Percentiles rank a stretch among this genome's conserved stretches.
These are phyloP conservation scores for Russula ochroleuca DNA, from an alignment of 768 basidiomycete species.

Conservation along the genomic window DNA sequence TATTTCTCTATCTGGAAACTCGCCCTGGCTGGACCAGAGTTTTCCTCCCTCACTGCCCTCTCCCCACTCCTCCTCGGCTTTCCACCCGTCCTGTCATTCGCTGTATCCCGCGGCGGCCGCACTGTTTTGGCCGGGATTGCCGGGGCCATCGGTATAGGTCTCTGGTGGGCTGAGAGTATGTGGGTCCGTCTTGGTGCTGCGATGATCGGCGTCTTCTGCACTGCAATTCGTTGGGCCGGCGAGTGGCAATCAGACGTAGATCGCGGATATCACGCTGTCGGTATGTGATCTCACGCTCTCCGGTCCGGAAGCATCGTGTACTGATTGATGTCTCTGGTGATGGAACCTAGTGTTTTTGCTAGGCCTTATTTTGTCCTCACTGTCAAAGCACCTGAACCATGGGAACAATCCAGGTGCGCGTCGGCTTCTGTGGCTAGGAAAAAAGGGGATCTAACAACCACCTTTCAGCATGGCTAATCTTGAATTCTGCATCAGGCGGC, in stretches of 20 bases:
- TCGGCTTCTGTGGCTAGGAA: background rate
- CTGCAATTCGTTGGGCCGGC: slow-evolving; percentile 20
- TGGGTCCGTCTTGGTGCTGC: slow-evolving; percentile 25
- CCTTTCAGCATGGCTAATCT: slow-evolving; percentile 69
- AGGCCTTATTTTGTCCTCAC: slow-evolving; percentile 60
- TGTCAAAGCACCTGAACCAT: slow-evolving; percentile 74
- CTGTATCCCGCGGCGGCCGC: slow-evolving; percentile 17
- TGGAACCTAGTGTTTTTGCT: slow-evolving; percentile 50
- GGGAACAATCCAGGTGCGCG: slow-evolving; percentile 70
- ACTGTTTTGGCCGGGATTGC: slow-evolving; percentile 12
- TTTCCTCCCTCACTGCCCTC: slow-evolving; percentile 65
- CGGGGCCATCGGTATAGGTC: slow-evolving; percentile 18
- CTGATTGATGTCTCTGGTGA: background rate
- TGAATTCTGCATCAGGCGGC: slow-evolving; percentile 59
- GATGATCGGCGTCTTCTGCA: slow-evolving; percentile 21
- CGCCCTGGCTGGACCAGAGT: slow-evolving; percentile 77
- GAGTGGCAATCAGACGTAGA: slow-evolving; percentile 22
- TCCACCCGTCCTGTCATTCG: slow-evolving; percentile 38
- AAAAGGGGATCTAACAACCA: background rate
- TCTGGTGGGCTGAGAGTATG: slow-evolving; percentile 26
- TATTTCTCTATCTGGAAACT: slow-evolving; percentile 93
- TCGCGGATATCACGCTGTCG: slow-evolving; percentile 21
- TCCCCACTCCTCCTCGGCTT: slow-evolving; percentile 59
- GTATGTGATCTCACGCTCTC: slow-evolving; percentile 13
- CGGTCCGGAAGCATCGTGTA: background rate